These are phyloP conservation scores for Penicillium freii DNA, from an alignment of 2,329 filamentous ascomycete species.

Conservation along the genomic window DNA sequence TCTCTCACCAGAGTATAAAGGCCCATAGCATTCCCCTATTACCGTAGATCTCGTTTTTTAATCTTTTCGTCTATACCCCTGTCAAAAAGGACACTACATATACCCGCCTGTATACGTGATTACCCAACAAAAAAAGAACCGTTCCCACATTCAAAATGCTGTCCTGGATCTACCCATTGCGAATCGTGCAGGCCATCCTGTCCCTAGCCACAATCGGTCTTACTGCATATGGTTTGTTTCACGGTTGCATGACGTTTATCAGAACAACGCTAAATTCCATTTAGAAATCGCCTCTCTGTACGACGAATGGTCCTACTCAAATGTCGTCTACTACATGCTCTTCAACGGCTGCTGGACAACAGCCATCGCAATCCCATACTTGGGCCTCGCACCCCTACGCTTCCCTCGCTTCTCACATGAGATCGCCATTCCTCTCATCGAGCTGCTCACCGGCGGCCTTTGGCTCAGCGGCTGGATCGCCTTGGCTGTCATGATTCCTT, in stretches of 20 bases:
- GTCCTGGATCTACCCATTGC: conserved; percentile 24
- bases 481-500: conserved; percentile 21
- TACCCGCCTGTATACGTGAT: not conserved
- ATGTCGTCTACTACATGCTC: conserved; percentile 25
- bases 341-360: conserved; percentile 30
- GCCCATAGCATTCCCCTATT: not conserved
- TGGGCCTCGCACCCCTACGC: conserved; percentile 26
- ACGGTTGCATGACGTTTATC: not conserved
- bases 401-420: conserved; percentile 25
- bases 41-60: not conserved
- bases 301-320: conserved; percentile 25
- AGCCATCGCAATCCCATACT: conserved; percentile 24
- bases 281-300: conserved; percentile 22
- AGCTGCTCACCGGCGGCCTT: conserved; percentile 22
- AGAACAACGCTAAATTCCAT: not conserved
- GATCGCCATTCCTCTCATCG: conserved; percentile 21
- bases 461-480: conserved; percentile 27
- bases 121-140: not conserved
- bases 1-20: conserved; percentile 6
- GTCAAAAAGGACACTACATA: not conserved
- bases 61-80: not conserved
- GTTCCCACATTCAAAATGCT: conserved; percentile 14
- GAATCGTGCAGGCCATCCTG: conserved; percentile 21
- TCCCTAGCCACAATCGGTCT: conserved; percentile 24
- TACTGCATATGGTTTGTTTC: conserved; percentile 21